Evolutionary conservation across 2,329 filamentous ascomycete genomes (phyloP).

Genomic region (Helicocarpus griseus): DNA sequence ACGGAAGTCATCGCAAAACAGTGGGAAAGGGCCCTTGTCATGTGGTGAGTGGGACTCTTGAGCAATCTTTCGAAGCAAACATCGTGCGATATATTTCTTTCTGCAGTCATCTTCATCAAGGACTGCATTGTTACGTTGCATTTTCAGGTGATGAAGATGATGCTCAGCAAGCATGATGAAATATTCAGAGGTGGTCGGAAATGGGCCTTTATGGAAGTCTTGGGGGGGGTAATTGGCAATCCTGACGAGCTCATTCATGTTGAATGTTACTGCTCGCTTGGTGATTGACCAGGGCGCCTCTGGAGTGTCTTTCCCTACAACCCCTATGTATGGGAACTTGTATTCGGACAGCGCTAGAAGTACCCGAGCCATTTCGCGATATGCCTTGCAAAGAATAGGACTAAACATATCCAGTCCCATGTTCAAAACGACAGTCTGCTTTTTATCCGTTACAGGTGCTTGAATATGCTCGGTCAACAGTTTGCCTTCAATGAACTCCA

Average conservation of each 20-base stretch:
- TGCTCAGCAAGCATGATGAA: slow-evolving; percentile 7
- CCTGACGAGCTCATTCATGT: slow-evolving; percentile 10
- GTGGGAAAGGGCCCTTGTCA: slow-evolving; percentile 15
- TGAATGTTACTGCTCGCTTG: slow-evolving; percentile 9
- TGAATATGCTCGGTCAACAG: slow-evolving; percentile 17
- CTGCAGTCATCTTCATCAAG: slow-evolving; percentile 29
- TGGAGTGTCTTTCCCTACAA: neutral
- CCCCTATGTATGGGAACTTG: slow-evolving; percentile 13
- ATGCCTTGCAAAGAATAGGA: slow-evolving; percentile 8
- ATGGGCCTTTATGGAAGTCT: neutral
- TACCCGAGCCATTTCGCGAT: slow-evolving; percentile 14
- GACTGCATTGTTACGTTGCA: slow-evolving; percentile 33
- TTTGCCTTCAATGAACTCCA: slow-evolving; percentile 19
- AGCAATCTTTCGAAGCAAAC: slow-evolving; percentile 30
- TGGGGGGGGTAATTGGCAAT: slow-evolving; percentile 8
- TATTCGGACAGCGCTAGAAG: slow-evolving; percentile 11
- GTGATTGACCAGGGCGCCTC: slow-evolving; percentile 1
- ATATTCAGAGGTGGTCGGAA: slow-evolving; percentile 4
- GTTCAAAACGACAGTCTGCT: slow-evolving; percentile 6
- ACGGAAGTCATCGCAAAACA: slow-evolving; percentile 17
- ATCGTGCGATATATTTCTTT: slow-evolving; percentile 35
- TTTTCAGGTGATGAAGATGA: slow-evolving; percentile 21
- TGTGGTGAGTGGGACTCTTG: slow-evolving; percentile 5
- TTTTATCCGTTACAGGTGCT: slow-evolving; percentile 10
- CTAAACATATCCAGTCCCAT: slow-evolving; percentile 5